Base-by-base conservation (phyloP, 2,329 filamentous ascomycete genomes). In the Arthrobotrys entomopaga region DNA sequence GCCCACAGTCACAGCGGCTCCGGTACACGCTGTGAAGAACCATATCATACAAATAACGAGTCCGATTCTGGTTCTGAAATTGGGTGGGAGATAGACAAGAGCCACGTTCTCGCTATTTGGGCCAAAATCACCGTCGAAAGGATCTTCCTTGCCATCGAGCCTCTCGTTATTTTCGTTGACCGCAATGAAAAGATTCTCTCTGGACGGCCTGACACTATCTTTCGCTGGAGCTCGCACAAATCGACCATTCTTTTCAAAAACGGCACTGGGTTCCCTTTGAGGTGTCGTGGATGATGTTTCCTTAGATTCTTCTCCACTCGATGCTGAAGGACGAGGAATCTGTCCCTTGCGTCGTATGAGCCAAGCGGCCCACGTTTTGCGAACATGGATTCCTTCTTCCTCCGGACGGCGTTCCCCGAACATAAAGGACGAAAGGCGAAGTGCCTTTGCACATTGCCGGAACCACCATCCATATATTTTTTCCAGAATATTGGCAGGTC, bases 391-490 rank as follows among this genome's bases (percentile, higher is more conserved):
- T 6, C 92, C 91, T 82, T 97, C 92, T 81, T 99, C 94, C 74
- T 97, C 92, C 20, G 87, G 84, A 26, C 86, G 86, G 70, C 92
- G 87, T 78, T 96, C 91, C 13, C 91, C 92, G 80, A 99, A 98
- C 48, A 99, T 87, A 81, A 99, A 99, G 83, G 93, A 91, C 0
- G 92, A 96, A 40, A 99, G 84, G 20, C 94, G 88, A 60, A 99
- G 84, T 46, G 85, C 83, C 58, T 91, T 86, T 11, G 93, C 95
- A 80, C 93, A 97, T 78, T 87, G 88, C 77, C 90, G 89, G 83
- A 99, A 97, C 92, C 95, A 99, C 94, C 94, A 98, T 6, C 89
- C 89, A 80, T 97, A 99, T 85, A 97, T 90, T 64, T 86, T 84
- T 78, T 96, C 91, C 2, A 99, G 84, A 0, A 88, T 90, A 79